Evolutionary conservation across 2,329 filamentous ascomycete genomes (phyloP), one percentile per base, ranked within the genome.

Genomic region (Epicoccum nigrum): DNA sequence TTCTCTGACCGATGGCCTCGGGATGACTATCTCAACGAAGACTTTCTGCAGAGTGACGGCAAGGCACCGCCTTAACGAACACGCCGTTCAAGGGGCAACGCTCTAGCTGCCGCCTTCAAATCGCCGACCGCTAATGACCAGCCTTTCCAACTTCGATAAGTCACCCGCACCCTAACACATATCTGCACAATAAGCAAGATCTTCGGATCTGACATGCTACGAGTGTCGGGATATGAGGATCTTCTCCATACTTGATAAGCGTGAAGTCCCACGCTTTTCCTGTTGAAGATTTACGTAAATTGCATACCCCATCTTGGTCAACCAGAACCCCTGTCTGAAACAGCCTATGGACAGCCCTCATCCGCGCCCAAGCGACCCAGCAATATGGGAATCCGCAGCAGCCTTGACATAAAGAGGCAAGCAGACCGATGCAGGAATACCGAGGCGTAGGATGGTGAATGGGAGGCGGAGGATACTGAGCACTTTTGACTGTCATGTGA

Each of bases 361-460:
- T 25, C 38, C 42, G 42, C 25, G 37, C 27, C 21, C 15, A 9
- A 23, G 32, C 23, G 49, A 57, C 50, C 56, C 60, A 51, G 42
- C 30, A 35, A 39, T 38, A 35, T 57, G 62, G 58, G 41, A 43
- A 49, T 17, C 39, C 45, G 52, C 27, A 32, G 33, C 50, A 41
- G 35, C 25, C 47, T 55, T 51, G 38, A 35, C 34, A 30, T 33
- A 59, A 54, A 47, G 33, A 41, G 56, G 58, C 39, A 45, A 35
- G 44, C 19, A 30, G 54, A 38, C 56, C 51, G 55, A 57, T 51
- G 55, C 45, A 58, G 17, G 30, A 43, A 38, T 56, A 49, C 56
- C 60, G 62, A 60, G 56, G 47, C 47, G 42, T 43, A 43, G 58
- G 53, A 38, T 39, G 17, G 32, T 20, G 21, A 49, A 44, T 25